Conservation (phyloP, 179 eudicot genomes). For the Spinacia oleracea region DNA sequence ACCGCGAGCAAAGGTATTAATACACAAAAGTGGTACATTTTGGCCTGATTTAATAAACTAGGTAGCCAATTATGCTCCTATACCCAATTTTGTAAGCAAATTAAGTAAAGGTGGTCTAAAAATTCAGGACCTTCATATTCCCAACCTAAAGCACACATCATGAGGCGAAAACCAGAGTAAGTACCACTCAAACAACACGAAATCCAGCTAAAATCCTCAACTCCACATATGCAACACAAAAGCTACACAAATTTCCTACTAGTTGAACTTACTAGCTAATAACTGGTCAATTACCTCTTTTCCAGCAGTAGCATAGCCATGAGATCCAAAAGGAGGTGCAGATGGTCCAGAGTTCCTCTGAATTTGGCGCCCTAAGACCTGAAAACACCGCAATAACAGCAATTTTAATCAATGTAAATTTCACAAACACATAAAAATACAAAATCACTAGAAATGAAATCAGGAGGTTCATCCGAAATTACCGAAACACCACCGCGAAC, state of each 20-base stretch:
- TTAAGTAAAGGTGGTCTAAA: not conserved
- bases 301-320: conserved; percentile 33
- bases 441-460: not conserved
- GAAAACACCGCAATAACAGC: not conserved
- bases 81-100: no score
- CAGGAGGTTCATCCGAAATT: conserved; percentile 23
- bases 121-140: not conserved
- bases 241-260: not conserved
- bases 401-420: not conserved
- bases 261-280: not conserved
- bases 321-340: conserved; percentile 19
- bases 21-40: no score
- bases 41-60: no score
- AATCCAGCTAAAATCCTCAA: not conserved
- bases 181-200: conserved; percentile 1
- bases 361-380: conserved; percentile 36
- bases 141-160: not conserved
- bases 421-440: not conserved
- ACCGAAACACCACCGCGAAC: conserved; percentile 39
- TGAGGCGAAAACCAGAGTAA: not conserved
- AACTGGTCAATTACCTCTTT: conserved; percentile 33
- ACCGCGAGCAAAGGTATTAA: no score
- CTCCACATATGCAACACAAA: not conserved
- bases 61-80: no score
- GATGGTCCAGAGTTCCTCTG: conserved; percentile 22